A percentile compares a stretch with the other conserved stretches of the same genome.
Conservation (phyloP, 2,329 filamentous ascomycete genomes). For the Fusarium albidum region DNA sequence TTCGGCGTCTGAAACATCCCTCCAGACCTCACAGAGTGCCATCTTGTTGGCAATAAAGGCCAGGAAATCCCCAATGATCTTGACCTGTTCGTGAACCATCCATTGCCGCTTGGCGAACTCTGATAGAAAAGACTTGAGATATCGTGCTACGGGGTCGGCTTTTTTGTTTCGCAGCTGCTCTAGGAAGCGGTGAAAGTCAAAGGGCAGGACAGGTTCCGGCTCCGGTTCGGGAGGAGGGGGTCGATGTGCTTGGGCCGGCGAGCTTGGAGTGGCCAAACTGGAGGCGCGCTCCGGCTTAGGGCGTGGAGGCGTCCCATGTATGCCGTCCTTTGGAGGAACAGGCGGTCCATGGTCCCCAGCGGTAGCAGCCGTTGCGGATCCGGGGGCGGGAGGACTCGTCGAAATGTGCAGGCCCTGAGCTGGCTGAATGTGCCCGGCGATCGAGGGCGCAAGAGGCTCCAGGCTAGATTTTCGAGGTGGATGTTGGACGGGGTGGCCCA, state of each 20-base stretch:
- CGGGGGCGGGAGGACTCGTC: constrained; percentile 49
- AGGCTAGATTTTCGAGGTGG: constrained; percentile 88
- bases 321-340: constrained; percentile 67
- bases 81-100: constrained; percentile 99
- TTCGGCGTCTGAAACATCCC: constrained; percentile 92
- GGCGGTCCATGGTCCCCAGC: constrained; percentile 61
- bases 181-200: constrained; percentile 96
- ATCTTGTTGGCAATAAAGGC: constrained; percentile 99
- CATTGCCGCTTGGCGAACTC: constrained; percentile 98
- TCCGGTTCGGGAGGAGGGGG: constrained; percentile 77
- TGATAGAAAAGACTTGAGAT: constrained; percentile 89
- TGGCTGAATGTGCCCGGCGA: constrained; percentile 59
- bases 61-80: constrained; percentile 96
- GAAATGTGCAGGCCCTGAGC: constrained; percentile 53
- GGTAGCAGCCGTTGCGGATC: constrained; percentile 48
- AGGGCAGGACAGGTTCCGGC: constrained; percentile 85
- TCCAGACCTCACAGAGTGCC: constrained; percentile 96
- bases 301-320: constrained; percentile 50
- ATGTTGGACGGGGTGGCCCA: constrained; percentile 72
- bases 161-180: constrained; percentile 96
- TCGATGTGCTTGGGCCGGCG: constrained; percentile 62
- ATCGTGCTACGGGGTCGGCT: constrained; percentile 96
- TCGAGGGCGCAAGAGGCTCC: constrained; percentile 68
- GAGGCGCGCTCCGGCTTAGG: constrained; percentile 49
- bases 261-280: constrained; percentile 49